phyloP scores from a whole-genome alignment of 2,329 filamentous ascomycete genomes.

The Cytospora mali region DNA sequence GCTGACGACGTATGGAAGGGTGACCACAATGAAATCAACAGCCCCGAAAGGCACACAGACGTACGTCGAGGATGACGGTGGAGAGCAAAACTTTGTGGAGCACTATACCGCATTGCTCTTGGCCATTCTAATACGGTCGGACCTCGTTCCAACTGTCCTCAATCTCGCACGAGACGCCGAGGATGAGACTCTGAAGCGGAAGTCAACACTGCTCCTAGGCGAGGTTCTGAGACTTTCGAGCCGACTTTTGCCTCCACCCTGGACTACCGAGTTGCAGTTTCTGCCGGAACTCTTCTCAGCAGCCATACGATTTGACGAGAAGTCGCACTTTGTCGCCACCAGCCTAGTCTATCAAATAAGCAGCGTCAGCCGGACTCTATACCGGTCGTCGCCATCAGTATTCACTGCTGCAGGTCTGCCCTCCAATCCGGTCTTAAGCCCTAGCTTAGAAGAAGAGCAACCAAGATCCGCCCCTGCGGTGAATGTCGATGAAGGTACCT shows the following conservation, averaged over 20 bases:
- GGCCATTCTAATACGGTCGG: slow-evolving; percentile 81
- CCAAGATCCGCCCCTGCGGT: slow-evolving; percentile 51
- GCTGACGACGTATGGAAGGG: slow-evolving; percentile 94
- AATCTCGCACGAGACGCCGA: slow-evolving; percentile 70
- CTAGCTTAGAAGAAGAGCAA: slow-evolving; percentile 58
- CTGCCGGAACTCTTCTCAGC: slow-evolving; percentile 82
- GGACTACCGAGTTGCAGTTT: slow-evolving; percentile 84
- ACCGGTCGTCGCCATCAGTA: slow-evolving; percentile 68
- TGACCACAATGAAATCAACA: slow-evolving; percentile 76
- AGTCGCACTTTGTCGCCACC: slow-evolving; percentile 78
- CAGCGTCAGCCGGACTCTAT: slow-evolving; percentile 91
- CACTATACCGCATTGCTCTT: slow-evolving; percentile 92
- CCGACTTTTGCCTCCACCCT: slow-evolving; percentile 76
- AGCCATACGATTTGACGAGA: slow-evolving; percentile 70
- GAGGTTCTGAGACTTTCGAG: slow-evolving; percentile 90
- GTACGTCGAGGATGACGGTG: slow-evolving; percentile 66
- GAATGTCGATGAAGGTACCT: slow-evolving; percentile 63
- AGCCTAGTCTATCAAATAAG: slow-evolving; percentile 97
- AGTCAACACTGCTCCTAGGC: slow-evolving; percentile 86
- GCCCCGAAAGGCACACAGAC: slow-evolving; percentile 50
- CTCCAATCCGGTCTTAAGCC: slow-evolving; percentile 49
- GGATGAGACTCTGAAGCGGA: slow-evolving; percentile 74
- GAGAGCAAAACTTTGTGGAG: slow-evolving; percentile 83
- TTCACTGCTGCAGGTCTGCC: slow-evolving; percentile 39
- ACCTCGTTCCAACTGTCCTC: slow-evolving; percentile 65